These are phyloP conservation scores for Talinum fruticosum DNA, from an alignment of 148 eudicot species.

Conservation along the genomic window DNA sequence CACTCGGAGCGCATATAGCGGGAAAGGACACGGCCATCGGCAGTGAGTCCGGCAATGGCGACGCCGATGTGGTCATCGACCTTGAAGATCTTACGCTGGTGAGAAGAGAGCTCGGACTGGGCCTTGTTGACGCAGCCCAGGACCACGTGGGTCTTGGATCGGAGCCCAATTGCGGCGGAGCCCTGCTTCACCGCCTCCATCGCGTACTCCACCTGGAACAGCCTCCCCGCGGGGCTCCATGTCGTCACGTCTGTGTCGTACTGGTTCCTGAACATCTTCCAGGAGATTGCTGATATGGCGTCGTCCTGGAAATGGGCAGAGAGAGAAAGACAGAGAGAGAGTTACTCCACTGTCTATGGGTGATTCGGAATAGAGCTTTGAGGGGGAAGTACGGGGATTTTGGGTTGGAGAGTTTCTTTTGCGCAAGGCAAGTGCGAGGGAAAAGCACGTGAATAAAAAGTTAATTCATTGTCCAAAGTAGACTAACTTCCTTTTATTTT, in stretches of 20 bases:
- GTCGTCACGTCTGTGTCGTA: slow-evolving; percentile 99
- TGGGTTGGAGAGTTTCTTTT: too few species aligned
- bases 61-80: slow-evolving; percentile 91
- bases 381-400: too few species aligned
- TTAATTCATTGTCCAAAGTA: too few species aligned
- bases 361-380: too few species aligned
- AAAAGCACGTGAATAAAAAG: too few species aligned
- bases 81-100: slow-evolving; percentile 95
- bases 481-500: too few species aligned
- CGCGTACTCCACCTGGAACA: slow-evolving; percentile 95
- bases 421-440: too few species aligned
- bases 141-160: slow-evolving; percentile 85
- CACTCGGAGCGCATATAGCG: slow-evolving; percentile 86
- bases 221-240: slow-evolving; percentile 87
- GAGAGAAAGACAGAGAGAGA: neutral
- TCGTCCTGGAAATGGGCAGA: neutral
- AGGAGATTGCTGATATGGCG: too few species aligned
- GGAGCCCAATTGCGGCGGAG: slow-evolving; percentile 86
- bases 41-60: slow-evolving; percentile 91
- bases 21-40: slow-evolving; percentile 87
- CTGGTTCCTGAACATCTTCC: slow-evolving; percentile 88
- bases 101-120: slow-evolving; percentile 84
- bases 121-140: slow-evolving; percentile 82
- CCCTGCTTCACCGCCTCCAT: slow-evolving; percentile 99
- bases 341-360: neutral